These are phyloP conservation scores for Cryphonectria parasitica DNA, from an alignment of 2,329 filamentous ascomycete genomes.

Conservation along the genomic window DNA sequence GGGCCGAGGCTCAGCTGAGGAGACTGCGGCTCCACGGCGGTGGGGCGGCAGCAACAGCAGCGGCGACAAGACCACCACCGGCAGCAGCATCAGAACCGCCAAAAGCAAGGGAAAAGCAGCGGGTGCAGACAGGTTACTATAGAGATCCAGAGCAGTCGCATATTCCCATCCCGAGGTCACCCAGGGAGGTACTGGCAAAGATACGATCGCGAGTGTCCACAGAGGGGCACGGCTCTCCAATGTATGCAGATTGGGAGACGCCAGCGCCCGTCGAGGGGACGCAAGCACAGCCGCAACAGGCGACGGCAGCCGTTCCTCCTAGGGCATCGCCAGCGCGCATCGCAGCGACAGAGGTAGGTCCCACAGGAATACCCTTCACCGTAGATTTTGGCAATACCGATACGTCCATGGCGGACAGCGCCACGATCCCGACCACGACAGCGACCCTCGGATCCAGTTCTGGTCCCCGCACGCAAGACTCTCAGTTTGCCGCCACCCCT, in stretches of 20 bases:
- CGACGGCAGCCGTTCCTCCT: too few species aligned
- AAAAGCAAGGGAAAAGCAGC: neutral
- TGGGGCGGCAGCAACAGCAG: neutral
- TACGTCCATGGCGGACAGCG: neutral
- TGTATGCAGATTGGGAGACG: neutral
- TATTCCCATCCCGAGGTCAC: neutral
- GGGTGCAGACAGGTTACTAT: neutral
- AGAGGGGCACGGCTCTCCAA: neutral
- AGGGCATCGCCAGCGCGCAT: neutral
- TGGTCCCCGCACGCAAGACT: neutral
- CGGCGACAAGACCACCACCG: constrained; percentile 9
- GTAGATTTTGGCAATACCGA: constrained; percentile 13
- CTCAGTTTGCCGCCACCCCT: neutral
- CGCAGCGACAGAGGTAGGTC: constrained; percentile 15
- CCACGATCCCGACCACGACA: neutral
- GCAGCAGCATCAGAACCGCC: neutral
- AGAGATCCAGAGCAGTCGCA: neutral
- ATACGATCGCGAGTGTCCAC: neutral
- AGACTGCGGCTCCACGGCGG: constrained; percentile 32
- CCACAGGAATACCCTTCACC: constrained; percentile 18
- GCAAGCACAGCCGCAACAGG: neutral
- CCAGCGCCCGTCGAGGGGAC: neutral
- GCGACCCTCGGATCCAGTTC: neutral
- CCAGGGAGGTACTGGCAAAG: neutral
- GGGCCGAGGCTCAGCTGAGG: constrained; percentile 39